Evolutionary conservation across 2,329 filamentous ascomycete genomes (phyloP), one percentile per base, ranked within the genome.

Genomic region (Fusarium paranaense): DNA sequence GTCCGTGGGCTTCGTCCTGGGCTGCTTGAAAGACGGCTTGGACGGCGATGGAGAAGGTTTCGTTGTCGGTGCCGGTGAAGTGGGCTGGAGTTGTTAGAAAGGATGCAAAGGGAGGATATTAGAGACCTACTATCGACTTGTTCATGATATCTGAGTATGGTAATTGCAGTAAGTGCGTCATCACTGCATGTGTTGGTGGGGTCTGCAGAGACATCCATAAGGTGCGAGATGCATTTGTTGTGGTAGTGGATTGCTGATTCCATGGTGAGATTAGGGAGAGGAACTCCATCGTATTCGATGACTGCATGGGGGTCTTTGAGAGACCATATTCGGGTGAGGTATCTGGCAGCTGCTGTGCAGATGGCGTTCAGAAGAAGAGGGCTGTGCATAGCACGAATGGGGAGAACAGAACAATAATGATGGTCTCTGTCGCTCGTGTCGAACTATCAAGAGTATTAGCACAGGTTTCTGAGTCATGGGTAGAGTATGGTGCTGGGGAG

Each of bases 171-270:
- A 8, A 73, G 61, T 1, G 71, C 71, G n/a, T 73, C 71, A n/a
- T 73, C 71, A 14, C 71, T 73, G 42, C 71, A 73, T 3, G 65
- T 63, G 18, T 64, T 63, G 22, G 42, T 45, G 3, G 62, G 65
- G 32, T 73, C 69, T 20, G 47, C 45, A 2, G 71, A 73, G 2
- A 71, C 68, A 22, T 73, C 69, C 71, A 73, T 73, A 1, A 73
- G 71, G 16, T 69, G 59, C 0, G 71, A 69, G n/a, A 73, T 73
- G 52, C 71, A 73, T 32, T 69, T 73, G 62, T 71, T 73, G 40
- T 73, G 71, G 10, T 73, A 73, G 18, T 67, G 65, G 11, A 73
- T 73, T 22, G 64, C 62, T 2, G 68, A 71, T 42, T 66, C 65
- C 16, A 66, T 61, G 10, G 62, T 73, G 6, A 73, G 59, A 2